Conservation (phyloP, 2,329 filamentous ascomycete genomes). For the Hortaea werneckii region DNA sequence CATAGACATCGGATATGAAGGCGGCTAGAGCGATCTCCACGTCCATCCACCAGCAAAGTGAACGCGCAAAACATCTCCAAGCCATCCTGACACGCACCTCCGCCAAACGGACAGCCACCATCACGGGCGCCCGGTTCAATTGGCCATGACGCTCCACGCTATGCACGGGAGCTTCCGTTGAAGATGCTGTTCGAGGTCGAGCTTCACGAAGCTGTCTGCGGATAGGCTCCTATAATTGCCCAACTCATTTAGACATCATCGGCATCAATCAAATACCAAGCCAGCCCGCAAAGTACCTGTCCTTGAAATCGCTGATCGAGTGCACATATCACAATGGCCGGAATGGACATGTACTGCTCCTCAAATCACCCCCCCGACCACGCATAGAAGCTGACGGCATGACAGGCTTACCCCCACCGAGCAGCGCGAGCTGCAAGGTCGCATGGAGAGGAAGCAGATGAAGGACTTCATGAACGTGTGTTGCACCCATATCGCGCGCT, state of each 20-base stretch:
- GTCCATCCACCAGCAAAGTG: no score
- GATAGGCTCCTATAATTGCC: background rate
- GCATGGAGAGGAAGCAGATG: slow-evolving; percentile 97
- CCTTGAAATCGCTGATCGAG: background rate
- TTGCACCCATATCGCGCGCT: slow-evolving; percentile 13
- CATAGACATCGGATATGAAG: no score
- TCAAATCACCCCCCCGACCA: slow-evolving; percentile 3
- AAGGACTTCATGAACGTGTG: slow-evolving; percentile 97
- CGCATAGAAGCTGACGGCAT: slow-evolving; percentile 3
- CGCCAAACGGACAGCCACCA: no score
- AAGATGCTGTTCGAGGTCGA: background rate
- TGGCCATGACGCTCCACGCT: background rate
- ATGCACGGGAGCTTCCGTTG: background rate
- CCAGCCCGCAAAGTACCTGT: background rate
- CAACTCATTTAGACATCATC: no score
- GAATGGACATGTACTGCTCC: slow-evolving; percentile 21
- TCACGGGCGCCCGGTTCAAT: background rate
- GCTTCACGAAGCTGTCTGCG: background rate
- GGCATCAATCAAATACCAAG: no score
- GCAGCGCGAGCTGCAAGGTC: slow-evolving; percentile 84
- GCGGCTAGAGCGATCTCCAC: no score
- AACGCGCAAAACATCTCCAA: background rate
- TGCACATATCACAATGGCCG: slow-evolving; percentile 14
- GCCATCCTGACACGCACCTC: no score
- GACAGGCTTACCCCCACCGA: slow-evolving; percentile 62